Conservation (phyloP, 192 early-diverging fungal genomes). For the Entomortierella chlamydospora region DNA sequence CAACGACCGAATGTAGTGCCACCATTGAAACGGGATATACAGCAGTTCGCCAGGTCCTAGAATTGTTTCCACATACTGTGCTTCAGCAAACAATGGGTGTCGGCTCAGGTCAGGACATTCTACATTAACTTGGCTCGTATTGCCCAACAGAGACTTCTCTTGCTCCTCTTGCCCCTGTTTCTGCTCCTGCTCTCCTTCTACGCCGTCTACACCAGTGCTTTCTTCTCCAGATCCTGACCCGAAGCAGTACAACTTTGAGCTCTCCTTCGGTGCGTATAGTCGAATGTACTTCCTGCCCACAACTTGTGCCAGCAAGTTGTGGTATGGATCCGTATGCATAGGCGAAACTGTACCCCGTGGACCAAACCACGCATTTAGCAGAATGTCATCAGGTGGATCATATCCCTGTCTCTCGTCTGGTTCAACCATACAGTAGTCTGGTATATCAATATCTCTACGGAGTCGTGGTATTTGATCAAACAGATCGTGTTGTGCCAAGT, state of each 20-base stretch:
- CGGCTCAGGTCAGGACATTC: slow-evolving; percentile 64
- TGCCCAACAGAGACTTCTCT: slow-evolving; percentile 62
- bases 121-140: slow-evolving; percentile 85
- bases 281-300: slow-evolving; percentile 85
- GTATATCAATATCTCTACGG: slow-evolving; percentile 73
- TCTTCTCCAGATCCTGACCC: slow-evolving; percentile 15
- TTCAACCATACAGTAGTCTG: slow-evolving; percentile 81
- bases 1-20: slow-evolving; percentile 89
- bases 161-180: slow-evolving; percentile 12
- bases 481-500: slow-evolving; percentile 91
- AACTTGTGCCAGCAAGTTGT: slow-evolving; percentile 89
- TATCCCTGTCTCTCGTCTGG: slow-evolving; percentile 42
- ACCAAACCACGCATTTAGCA: slow-evolving; percentile 85
- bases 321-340: slow-evolving; percentile 82
- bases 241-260: slow-evolving; percentile 72
- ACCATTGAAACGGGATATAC: slow-evolving; percentile 92
- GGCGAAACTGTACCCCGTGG: slow-evolving; percentile 86
- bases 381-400: slow-evolving; percentile 56
- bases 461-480: slow-evolving; percentile 81
- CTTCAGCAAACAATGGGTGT: slow-evolving; percentile 69
- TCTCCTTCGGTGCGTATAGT: slow-evolving; percentile 74
- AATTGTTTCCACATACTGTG: slow-evolving; percentile 74
- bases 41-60: slow-evolving; percentile 83
- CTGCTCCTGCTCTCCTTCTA: not conserved
- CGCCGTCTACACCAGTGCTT: not conserved